Percentiles rank a stretch among this genome's conserved stretches.
Conservation (phyloP, 2,329 filamentous ascomycete species). For the Botryosphaeria agaves region DNA sequence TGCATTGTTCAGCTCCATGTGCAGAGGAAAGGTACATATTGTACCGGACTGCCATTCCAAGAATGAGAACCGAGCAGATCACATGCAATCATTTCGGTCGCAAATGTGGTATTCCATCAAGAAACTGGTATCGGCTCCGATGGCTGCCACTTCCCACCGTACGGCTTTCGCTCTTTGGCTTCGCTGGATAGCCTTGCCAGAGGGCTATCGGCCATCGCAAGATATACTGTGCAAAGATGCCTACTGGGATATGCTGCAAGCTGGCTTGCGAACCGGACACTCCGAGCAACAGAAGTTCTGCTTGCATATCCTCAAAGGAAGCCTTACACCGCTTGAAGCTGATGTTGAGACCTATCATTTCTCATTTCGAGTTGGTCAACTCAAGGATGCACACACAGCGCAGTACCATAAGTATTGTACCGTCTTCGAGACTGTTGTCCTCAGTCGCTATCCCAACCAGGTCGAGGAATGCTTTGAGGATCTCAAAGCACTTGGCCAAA, state of each 20-base stretch:
- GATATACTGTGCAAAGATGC: conserved; percentile 11
- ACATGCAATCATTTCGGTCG: too few relatives aligned
- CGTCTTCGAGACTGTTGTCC: conserved; percentile 29
- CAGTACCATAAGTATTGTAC: conserved; percentile 24
- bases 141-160: conserved; percentile 2
- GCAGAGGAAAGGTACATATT: too few relatives aligned
- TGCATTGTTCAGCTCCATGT: too few relatives aligned
- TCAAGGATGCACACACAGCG: neutral
- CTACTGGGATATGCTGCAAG: conserved; percentile 23
- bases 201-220: conserved; percentile 4
- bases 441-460: conserved; percentile 31
- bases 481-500: conserved; percentile 19
- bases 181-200: conserved; percentile 5
- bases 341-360: conserved; percentile 3
- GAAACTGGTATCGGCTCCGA: too few relatives aligned
- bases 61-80: too few relatives aligned
- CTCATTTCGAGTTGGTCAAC: neutral
- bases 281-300: conserved; percentile 28
- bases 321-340: conserved; percentile 14
- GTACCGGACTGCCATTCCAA: too few relatives aligned
- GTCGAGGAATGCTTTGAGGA: conserved; percentile 27
- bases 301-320: conserved; percentile 25
- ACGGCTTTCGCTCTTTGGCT: conserved; percentile 5
- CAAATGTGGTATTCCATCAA: neutral
- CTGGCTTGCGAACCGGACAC: conserved; percentile 23